These are phyloP conservation scores for Austroboletus olivaceoglutinosus DNA, from an alignment of 1,284 basidiomycete species.

Conservation along the genomic window DNA sequence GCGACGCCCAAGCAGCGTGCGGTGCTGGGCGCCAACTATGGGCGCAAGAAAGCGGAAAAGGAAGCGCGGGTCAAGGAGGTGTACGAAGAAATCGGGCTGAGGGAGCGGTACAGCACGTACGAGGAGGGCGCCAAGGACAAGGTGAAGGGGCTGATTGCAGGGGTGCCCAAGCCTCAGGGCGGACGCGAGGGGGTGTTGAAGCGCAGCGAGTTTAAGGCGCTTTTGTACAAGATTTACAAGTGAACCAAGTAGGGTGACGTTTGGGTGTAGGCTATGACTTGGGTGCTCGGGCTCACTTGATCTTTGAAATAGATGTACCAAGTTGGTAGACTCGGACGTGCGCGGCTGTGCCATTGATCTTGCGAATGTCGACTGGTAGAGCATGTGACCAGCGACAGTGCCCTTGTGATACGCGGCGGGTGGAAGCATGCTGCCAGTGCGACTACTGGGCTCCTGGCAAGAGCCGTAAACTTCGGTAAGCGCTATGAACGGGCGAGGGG, in stretches of 20 bases:
- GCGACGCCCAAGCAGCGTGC: slow-evolving; percentile 55
- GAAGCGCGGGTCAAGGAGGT: slow-evolving; percentile 68
- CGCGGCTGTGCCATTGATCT: too few species aligned
- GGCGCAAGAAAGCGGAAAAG: slow-evolving; percentile 65
- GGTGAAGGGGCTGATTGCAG: slow-evolving; percentile 57
- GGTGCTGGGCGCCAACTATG: slow-evolving; percentile 81
- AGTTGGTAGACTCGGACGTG: too few species aligned
- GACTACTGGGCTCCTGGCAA: too few species aligned
- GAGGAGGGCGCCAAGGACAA: slow-evolving; percentile 63
- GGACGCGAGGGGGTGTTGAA: slow-evolving; percentile 46
- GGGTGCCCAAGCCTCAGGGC: slow-evolving; percentile 49
- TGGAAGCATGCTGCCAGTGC: too few species aligned
- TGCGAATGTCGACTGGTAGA: too few species aligned
- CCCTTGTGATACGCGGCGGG: too few species aligned
- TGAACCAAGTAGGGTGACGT: not conserved
- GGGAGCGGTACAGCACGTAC: slow-evolving; percentile 60
- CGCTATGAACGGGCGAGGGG: too few species aligned
- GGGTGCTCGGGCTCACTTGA: too few species aligned
- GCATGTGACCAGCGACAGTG: too few species aligned
- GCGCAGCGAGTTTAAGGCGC: slow-evolving; percentile 66
- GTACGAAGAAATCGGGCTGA: slow-evolving; percentile 52
- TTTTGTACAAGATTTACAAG: slow-evolving; percentile 66
- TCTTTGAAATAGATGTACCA: too few species aligned
- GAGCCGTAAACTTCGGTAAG: too few species aligned
- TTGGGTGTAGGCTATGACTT: too few species aligned